Evolutionary conservation across 75 land plant species (phyloP).

Genomic region (Cryptomeria japonica): DNA sequence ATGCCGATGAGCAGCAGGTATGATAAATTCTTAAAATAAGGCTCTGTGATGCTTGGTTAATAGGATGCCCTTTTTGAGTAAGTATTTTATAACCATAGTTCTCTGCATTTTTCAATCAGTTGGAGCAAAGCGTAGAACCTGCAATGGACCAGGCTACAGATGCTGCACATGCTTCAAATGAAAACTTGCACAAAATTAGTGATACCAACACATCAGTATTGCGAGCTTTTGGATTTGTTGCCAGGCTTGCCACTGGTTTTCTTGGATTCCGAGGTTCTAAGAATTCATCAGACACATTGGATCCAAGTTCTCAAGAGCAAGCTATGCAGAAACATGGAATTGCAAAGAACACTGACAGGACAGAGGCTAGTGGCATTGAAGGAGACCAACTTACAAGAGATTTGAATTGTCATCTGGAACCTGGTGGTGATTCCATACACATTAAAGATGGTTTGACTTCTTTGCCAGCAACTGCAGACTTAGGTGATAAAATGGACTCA

Average conservation of each 20-base stretch:
- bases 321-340: conserved; percentile 11
- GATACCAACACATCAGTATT: conserved; percentile 42
- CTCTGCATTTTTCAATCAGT: neutral
- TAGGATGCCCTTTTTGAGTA: neutral
- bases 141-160: conserved; percentile 18
- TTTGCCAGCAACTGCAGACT: neutral
- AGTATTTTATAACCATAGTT: neutral
- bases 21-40: conserved; percentile 3
- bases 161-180: conserved; percentile 11
- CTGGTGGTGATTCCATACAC: neutral
- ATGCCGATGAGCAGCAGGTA: conserved; percentile 54
- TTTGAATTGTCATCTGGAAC: neutral
- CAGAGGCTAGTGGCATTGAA: neutral
- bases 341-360: conserved; percentile 8
- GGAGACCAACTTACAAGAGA: neutral
- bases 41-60: neutral
- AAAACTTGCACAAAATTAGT: conserved; percentile 19
- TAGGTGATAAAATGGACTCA: neutral
- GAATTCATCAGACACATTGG: conserved; percentile 17
- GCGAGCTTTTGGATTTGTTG: conserved; percentile 61
- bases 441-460: conserved; percentile 6
- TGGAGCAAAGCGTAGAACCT: neutral
- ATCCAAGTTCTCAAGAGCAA: conserved; percentile 15
- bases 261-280: conserved; percentile 35
- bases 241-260: conserved; percentile 62